Conservation (phyloP, 78 protist genomes). For the Capsaspora owczarzaki region DNA sequence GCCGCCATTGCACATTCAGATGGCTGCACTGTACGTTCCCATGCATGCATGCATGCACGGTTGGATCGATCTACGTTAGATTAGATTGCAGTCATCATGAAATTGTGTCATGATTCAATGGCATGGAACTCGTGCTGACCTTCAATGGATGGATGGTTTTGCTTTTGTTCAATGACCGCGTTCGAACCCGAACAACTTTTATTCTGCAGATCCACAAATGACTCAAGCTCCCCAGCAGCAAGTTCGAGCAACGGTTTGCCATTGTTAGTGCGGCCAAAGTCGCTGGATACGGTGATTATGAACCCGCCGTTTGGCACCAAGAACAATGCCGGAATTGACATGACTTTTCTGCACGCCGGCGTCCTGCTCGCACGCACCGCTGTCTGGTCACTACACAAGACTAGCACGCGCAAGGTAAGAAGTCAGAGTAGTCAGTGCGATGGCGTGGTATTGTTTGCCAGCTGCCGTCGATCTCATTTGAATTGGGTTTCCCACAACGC, state of each 20-base stretch:
- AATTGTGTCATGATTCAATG: too few relatives aligned
- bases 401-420: conserved; percentile 20
- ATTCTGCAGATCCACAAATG: too few relatives aligned
- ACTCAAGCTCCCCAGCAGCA: too few relatives aligned
- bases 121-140: too few relatives aligned
- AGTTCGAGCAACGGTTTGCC: too few relatives aligned
- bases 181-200: too few relatives aligned
- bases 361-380: conserved; percentile 10
- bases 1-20: not conserved
- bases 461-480: not conserved
- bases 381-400: conserved; percentile 42
- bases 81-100: too few relatives aligned
- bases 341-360: conserved; percentile 36
- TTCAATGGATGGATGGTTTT: too few relatives aligned
- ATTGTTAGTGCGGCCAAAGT: not conserved
- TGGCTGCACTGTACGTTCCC: not conserved
- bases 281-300: conserved; percentile 47
- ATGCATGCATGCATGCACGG: too few relatives aligned
- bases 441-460: not conserved
- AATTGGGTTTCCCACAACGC: not conserved
- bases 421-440: not conserved
- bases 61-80: too few relatives aligned
- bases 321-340: conserved; percentile 40
- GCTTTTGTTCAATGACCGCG: too few relatives aligned
- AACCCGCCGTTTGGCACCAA: conserved; percentile 78